Conservation (phyloP, 2,329 filamentous ascomycete genomes). For the Calonectria hawksworthii region DNA sequence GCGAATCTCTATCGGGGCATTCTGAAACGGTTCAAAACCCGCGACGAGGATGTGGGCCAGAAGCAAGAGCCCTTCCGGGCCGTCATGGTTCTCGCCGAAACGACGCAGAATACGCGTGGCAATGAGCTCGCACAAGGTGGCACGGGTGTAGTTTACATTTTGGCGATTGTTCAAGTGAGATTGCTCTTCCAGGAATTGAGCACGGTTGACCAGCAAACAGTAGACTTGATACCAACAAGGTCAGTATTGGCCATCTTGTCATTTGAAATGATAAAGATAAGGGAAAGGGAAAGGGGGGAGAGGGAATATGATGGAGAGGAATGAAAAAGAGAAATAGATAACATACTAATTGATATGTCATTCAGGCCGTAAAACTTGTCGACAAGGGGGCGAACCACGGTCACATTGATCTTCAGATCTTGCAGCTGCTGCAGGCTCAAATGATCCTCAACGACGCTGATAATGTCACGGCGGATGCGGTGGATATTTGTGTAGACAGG, state of each 20-base stretch:
- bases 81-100: slow-evolving; percentile 83
- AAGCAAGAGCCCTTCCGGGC: slow-evolving; percentile 77
- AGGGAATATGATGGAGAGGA: background rate
- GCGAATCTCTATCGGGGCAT: slow-evolving; percentile 78
- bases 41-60: slow-evolving; percentile 86
- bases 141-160: slow-evolving; percentile 84
- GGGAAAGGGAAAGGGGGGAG: background rate
- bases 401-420: slow-evolving; percentile 85
- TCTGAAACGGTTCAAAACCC: slow-evolving; percentile 88
- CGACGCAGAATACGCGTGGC: slow-evolving; percentile 83
- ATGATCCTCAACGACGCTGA: slow-evolving; percentile 73
- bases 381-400: slow-evolving; percentile 85
- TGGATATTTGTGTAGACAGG: slow-evolving; percentile 86
- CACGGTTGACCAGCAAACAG: slow-evolving; percentile 85
- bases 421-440: slow-evolving; percentile 81
- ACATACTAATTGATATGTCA: slow-evolving; percentile 81
- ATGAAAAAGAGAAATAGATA: background rate
- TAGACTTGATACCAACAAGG: slow-evolving; percentile 67
- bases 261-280: background rate
- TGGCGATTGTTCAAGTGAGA: slow-evolving; percentile 81
- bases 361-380: slow-evolving; percentile 84
- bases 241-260: slow-evolving; percentile 10
- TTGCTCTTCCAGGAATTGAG: slow-evolving; percentile 85
- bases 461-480: slow-evolving; percentile 75
- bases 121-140: slow-evolving; percentile 84